Conservation (phyloP, 2,329 filamentous ascomycete genomes). For the Lasiodiplodia theobromae region DNA sequence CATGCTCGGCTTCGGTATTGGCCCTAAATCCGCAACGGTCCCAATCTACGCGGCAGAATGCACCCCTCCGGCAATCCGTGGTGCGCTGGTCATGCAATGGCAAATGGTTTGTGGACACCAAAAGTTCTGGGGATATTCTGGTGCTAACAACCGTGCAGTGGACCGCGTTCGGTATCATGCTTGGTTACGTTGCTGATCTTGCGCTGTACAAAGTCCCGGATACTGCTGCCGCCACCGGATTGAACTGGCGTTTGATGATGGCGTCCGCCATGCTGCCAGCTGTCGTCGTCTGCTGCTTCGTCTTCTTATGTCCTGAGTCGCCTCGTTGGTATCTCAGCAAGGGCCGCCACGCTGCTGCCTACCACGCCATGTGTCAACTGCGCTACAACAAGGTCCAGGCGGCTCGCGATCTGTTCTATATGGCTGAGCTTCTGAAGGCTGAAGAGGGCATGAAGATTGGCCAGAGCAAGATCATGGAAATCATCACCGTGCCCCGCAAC, state of each 20-base stretch:
- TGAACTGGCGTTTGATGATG: constrained; percentile 42
- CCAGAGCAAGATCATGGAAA: constrained; percentile 40
- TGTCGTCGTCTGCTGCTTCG: constrained; percentile 38
- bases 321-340: constrained; percentile 39
- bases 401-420: constrained; percentile 62
- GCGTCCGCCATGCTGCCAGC: constrained; percentile 38
- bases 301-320: constrained; percentile 39
- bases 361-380: constrained; percentile 59
- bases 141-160: constrained; percentile 10
- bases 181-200: constrained; percentile 38
- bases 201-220: constrained; percentile 39
- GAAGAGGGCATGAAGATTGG: constrained; percentile 45
- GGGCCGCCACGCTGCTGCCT: constrained; percentile 37
- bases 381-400: constrained; percentile 60
- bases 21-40: constrained; percentile 75
- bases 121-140: not conserved
- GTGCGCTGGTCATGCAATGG: constrained; percentile 84
- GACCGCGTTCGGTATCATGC: constrained; percentile 47
- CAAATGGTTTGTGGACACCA: constrained; percentile 59
- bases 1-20: constrained; percentile 78
- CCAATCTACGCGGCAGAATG: constrained; percentile 81
- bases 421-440: constrained; percentile 41
- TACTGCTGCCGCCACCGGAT: constrained; percentile 34
- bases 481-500: constrained; percentile 40
- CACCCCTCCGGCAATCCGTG: constrained; percentile 71